Base-by-base conservation (phyloP, 2,329 filamentous ascomycete genomes). In the Alternaria postmessia region DNA sequence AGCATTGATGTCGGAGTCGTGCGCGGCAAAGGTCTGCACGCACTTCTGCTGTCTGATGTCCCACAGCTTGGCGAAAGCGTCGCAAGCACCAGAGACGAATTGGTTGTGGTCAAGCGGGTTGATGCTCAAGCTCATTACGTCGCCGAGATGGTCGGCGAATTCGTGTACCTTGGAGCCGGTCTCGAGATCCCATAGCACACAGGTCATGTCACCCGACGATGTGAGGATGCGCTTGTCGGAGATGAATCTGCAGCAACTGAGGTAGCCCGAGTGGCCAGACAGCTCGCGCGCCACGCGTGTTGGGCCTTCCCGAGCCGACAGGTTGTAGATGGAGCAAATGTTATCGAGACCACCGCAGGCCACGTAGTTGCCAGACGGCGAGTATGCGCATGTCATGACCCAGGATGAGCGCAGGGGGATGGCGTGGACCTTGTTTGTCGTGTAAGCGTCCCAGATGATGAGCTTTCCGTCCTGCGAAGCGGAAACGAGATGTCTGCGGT, bases 331-430 rank as follows among this genome's bases (percentile, higher is more conserved):
- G 74, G 94, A 98, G 86, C 95, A 98, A 78, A 99, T 98, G 82
- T 99, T 99, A 83, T 99, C 95, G 66, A 98, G 88, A 85, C 95
- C 95, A 87, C 95, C 95, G 79, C 95, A 99, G 57, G 95, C 95
- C 60, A 99, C 95, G 79, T 94, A 99, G 84, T 99, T 99, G 57
- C 95, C 95, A 77, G 93, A 97, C 12, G 95, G 95, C 63, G 95
- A 94, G 80, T 99, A 99, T 77, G 95, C 95, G 87, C 95, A 99
- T 68, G 95, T 99, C 95, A 99, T 99, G 81, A 99, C 95, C 95
- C 95, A 99, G 14, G 95, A 99, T 14, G 95, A 98, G 67, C 95
- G 90, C 60, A 99, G 86, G 34, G 95, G 95, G 73, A 99, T 98
- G 79, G 95, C 95, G 82, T 99, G 95, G 64, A 99, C 95, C 82